Evolutionary conservation across 352 stramenopile species (phyloP), one percentile per base, ranked within the genome.

Genomic region (Pythium guiyangense): DNA sequence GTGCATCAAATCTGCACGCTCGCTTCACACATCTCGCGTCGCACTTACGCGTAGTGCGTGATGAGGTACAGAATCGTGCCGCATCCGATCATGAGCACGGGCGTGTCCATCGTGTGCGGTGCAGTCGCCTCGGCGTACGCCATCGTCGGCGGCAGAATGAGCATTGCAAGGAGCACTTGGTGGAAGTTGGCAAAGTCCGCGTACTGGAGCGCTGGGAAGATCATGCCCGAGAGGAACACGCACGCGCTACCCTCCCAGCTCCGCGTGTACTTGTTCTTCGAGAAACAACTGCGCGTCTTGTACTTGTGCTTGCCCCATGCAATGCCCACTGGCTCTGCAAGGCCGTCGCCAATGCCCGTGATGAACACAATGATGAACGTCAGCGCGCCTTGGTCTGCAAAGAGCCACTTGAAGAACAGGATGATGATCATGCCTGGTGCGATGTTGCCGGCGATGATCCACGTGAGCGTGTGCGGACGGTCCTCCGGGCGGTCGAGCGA

Each of bases 381-480:
- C 50, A 89, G 57, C 26, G 67, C 66, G 27, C 74, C 75, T 46
- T 73, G 64, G 46, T 75, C 74, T 12, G 69, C 75, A 61, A 88
- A 88, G 26, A 90, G 72, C 82, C 82, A 92, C 76, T 89, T 88
- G 69, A 90, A 92, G 65, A 92, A 92, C 53, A 92, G 71, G 50
- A 92, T 55, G 53, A 91, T 87, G 58, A 89, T 75, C 74, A 85
- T 74, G 22, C 71, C 74, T 1, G 74, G 71, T 15, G 69, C 69
- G 27, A 80, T 84, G 76, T 79, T 85, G 65, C 66, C 86, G 37
- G 86, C 64, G 54, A 93, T 85, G 68, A 94, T 83, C 84, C 84
- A 94, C 67, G 86, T 92, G 52, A 94, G 73, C 63, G 84, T 94
- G 71, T 94, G 71, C 29, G 84, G 84, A 11, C 84, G 78, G 57